These are phyloP conservation scores for Emericellopsis cladophorae DNA, from an alignment of 2,329 filamentous ascomycete genomes.

Conservation along the genomic window DNA sequence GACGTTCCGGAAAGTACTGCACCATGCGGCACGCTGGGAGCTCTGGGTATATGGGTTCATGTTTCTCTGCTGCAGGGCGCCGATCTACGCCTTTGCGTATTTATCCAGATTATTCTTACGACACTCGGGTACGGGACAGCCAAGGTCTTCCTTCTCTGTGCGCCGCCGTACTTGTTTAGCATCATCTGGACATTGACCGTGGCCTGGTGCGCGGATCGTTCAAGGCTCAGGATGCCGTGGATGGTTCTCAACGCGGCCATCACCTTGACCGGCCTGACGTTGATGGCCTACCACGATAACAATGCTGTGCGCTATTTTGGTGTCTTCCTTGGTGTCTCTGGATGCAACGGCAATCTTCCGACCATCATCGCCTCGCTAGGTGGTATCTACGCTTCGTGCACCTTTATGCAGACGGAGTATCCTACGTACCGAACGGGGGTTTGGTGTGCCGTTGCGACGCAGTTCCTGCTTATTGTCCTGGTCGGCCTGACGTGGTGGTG, in stretches of 20 bases:
- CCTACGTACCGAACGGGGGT: slow-evolving; percentile 13
- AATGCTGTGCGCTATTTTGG: slow-evolving; percentile 16
- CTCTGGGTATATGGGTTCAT: slow-evolving; percentile 25
- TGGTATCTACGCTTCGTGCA: slow-evolving; percentile 15
- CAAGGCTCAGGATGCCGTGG: slow-evolving; percentile 14
- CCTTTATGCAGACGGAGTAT: slow-evolving; percentile 16
- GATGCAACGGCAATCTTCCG: slow-evolving; percentile 6
- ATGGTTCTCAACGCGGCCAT: slow-evolving; percentile 9
- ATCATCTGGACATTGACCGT: slow-evolving; percentile 16
- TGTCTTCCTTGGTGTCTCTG: slow-evolving; percentile 7
- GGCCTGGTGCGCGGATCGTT: slow-evolving; percentile 18
- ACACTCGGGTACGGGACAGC: slow-evolving; percentile 13
- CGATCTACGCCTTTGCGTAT: slow-evolving; percentile 48
- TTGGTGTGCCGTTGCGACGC: slow-evolving; percentile 12
- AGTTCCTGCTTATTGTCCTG: slow-evolving; percentile 6
- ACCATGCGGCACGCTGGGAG: slow-evolving; percentile 21
- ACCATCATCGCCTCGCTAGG: slow-evolving; percentile 13
- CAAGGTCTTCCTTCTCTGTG: slow-evolving; percentile 17
- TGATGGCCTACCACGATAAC: slow-evolving; percentile 7
- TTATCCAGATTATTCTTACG: slow-evolving; percentile 46
- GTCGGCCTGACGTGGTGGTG: slow-evolving; percentile 5
- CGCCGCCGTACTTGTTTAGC: slow-evolving; percentile 19
- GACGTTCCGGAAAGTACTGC: slow-evolving; percentile 16
- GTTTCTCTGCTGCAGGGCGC: slow-evolving; percentile 34
- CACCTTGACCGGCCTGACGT: slow-evolving; percentile 6